These are phyloP conservation scores for Fusarium newnesense DNA, from an alignment of 2,329 filamentous ascomycete species.

Conservation along the genomic window DNA sequence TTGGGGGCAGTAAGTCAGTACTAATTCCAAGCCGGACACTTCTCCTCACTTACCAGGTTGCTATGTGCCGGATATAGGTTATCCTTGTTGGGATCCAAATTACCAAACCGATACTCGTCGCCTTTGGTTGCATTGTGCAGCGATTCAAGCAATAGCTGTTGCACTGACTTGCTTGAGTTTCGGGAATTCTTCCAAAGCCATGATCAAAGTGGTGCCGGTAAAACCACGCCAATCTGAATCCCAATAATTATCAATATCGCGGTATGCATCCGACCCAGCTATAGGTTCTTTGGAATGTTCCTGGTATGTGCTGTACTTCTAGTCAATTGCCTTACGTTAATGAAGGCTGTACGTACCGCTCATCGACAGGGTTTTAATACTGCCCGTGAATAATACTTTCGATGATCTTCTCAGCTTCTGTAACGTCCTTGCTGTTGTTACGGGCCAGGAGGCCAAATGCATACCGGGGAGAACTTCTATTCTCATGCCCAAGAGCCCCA, in stretches of 20 bases:
- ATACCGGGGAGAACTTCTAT: constrained; percentile 68
- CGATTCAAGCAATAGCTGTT: constrained; percentile 61
- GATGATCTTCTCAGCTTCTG: constrained; percentile 64
- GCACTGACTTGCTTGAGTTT: constrained; percentile 52
- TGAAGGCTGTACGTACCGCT: constrained; percentile 57
- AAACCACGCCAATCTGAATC: constrained; percentile 75
- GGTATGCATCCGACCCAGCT: constrained; percentile 62
- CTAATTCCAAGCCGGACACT: no score
- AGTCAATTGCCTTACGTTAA: background rate
- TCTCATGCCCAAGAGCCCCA: constrained; percentile 60
- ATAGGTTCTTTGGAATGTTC: constrained; percentile 66
- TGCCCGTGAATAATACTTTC: constrained; percentile 63
- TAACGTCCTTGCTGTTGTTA: constrained; percentile 60
- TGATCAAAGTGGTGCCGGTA: constrained; percentile 66
- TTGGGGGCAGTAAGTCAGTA: background rate
- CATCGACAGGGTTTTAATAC: constrained; percentile 60
- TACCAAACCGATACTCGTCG: constrained; percentile 70
- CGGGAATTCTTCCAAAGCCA: constrained; percentile 68
- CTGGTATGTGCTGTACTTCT: constrained; percentile 58
- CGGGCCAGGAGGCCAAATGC: constrained; percentile 66
- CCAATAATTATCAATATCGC: constrained; percentile 63
- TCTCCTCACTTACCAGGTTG: constrained; percentile 57
- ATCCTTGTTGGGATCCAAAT: constrained; percentile 61
- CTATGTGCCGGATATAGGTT: constrained; percentile 72
- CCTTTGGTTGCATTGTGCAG: constrained; percentile 66